Conservation (phyloP, 2,329 filamentous ascomycete species). For the Monilinia polystroma region DNA sequence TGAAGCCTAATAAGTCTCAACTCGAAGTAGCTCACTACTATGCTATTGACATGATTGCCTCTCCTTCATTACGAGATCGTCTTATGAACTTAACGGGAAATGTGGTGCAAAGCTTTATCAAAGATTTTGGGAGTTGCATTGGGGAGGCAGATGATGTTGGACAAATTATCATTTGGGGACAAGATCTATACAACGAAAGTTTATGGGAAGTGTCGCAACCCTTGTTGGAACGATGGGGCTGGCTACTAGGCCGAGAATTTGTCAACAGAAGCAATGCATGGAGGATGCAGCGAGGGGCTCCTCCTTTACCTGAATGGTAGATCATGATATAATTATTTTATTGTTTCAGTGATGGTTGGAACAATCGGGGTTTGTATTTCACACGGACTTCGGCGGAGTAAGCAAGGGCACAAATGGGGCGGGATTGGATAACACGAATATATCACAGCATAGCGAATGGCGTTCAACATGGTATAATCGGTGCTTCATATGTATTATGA, state of each 20-base stretch:
- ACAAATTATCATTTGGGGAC: conserved; percentile 47
- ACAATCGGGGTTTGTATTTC: not conserved
- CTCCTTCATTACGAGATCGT: conserved; percentile 43
- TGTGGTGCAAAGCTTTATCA: conserved; percentile 43
- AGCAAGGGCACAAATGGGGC: not conserved
- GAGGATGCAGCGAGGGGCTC: conserved; percentile 43
- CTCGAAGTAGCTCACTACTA: conserved; percentile 45
- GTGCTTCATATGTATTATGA: not conserved
- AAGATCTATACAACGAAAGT: conserved; percentile 45
- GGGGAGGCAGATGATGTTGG: conserved; percentile 42
- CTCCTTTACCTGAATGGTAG: conserved; percentile 41
- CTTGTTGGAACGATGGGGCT: conserved; percentile 44
- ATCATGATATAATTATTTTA: not conserved
- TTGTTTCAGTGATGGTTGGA: not conserved
- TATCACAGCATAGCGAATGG: conserved; percentile 20
- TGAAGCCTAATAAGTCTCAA: conserved; percentile 44
- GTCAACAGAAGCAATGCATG: conserved; percentile 45
- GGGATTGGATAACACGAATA: not conserved
- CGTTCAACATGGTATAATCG: not conserved
- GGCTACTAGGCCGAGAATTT: conserved; percentile 44
- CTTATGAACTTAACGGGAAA: conserved; percentile 42
- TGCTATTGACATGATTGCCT: conserved; percentile 46
- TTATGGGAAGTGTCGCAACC: conserved; percentile 46
- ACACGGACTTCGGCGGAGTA: not conserved
- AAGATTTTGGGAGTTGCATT: conserved; percentile 42